Conservation (phyloP, 495 filamentous ascomycete genomes). For the Venustampulla echinocandica region DNA sequence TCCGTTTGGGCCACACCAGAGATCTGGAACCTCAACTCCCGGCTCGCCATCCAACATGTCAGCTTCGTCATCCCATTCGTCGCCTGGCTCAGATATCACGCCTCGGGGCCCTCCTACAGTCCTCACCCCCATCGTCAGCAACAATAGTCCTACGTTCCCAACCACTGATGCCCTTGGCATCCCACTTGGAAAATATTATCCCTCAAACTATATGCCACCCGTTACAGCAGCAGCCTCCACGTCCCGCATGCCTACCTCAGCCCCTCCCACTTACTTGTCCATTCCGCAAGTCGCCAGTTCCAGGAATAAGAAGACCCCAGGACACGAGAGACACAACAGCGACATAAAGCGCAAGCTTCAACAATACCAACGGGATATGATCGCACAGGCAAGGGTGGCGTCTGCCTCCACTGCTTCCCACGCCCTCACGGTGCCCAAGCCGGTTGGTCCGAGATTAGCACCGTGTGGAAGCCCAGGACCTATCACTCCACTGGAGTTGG, state of each 20-base stretch:
- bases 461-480: conserved; percentile 70
- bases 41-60: conserved; percentile 11
- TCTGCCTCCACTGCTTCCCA: conserved; percentile 26
- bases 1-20: conserved; percentile 5
- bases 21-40: conserved; percentile 2
- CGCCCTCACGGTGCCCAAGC: conserved; percentile 23
- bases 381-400: conserved; percentile 42
- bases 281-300: conserved; percentile 13
- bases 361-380: conserved; percentile 54
- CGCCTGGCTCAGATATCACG: conserved; percentile 1
- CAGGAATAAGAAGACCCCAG: conserved; percentile 13
- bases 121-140: background rate
- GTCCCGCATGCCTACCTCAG: background rate
- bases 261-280: conserved; percentile 6
- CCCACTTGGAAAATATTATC: conserved; percentile 48
- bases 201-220: conserved; percentile 37
- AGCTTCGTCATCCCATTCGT: conserved; percentile 1
- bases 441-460: conserved; percentile 53
- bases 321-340: conserved; percentile 27
- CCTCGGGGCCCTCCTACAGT: background rate
- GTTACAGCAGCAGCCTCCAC: background rate
- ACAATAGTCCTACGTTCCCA: background rate
- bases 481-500: conserved; percentile 67
- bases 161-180: conserved; percentile 18
- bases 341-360: conserved; percentile 42